Conservation (phyloP, 345 rosid species). For the Acer saccharum region DNA sequence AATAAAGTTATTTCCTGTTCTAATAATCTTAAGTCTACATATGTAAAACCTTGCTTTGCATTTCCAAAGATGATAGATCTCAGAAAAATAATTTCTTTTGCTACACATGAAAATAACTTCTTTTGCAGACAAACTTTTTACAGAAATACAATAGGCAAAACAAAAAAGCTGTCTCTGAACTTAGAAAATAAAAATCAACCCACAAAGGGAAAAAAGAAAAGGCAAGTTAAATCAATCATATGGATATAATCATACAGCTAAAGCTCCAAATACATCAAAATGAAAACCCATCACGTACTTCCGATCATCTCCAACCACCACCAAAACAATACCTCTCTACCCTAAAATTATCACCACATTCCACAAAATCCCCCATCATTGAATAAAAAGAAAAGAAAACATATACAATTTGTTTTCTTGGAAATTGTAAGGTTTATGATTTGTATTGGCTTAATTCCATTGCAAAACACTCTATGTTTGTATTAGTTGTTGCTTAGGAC, state of each 20-base stretch:
- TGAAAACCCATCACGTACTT: neutral
- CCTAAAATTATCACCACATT: neutral
- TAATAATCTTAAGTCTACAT: neutral
- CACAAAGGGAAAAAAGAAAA: neutral
- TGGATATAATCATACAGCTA: neutral
- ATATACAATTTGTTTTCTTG: no score
- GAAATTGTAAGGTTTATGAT: no score
- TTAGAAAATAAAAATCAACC: neutral
- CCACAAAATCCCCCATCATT: no score
- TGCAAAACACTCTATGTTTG: no score
- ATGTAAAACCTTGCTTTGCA: neutral
- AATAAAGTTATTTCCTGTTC: neutral
- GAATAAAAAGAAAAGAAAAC: no score
- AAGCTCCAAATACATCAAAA: neutral
- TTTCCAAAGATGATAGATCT: constrained; percentile 3
- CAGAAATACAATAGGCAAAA: neutral
- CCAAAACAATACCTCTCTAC: neutral
- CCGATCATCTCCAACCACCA: neutral
- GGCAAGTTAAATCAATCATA: neutral
- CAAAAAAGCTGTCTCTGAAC: neutral
- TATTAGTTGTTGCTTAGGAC: no score
- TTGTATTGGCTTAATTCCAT: no score
- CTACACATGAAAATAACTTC: neutral
- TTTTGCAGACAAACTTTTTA: neutral
- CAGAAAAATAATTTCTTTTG: neutral